These are phyloP conservation scores for Biscogniauxia sp. DNA, from an alignment of 2,329 filamentous ascomycete genomes.

Conservation along the genomic window DNA sequence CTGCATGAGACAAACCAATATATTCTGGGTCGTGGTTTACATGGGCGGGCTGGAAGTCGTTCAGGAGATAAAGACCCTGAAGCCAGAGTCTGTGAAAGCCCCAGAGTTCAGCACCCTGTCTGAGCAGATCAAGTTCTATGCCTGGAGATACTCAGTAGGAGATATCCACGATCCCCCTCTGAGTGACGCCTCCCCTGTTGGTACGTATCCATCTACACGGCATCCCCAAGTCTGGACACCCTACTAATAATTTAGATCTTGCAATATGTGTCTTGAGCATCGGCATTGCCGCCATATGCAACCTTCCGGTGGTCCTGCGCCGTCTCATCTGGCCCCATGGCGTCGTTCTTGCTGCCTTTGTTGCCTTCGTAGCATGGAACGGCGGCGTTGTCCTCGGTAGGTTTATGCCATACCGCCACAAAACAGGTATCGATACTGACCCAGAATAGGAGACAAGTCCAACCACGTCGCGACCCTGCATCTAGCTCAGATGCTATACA, in stretches of 20 bases:
- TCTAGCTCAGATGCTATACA: constrained; percentile 88
- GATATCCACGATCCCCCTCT: constrained; percentile 56
- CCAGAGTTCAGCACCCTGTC: constrained; percentile 32
- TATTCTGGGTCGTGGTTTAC: constrained; percentile 89
- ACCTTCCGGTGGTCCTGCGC: constrained; percentile 44
- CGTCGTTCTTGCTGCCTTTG: constrained; percentile 65
- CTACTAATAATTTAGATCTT: constrained; percentile 42
- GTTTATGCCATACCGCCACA: constrained; percentile 10
- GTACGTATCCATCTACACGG: constrained; percentile 35
- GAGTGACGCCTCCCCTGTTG: constrained; percentile 46
- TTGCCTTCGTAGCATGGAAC: constrained; percentile 78
- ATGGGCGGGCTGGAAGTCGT: constrained; percentile 62
- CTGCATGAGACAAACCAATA: constrained; percentile 87
- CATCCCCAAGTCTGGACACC: not conserved
- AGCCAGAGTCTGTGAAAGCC: constrained; percentile 30
- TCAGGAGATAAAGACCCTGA: constrained; percentile 47
- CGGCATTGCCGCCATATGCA: constrained; percentile 52
- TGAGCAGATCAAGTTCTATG: constrained; percentile 38
- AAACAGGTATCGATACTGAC: constrained; percentile 23
- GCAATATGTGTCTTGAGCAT: constrained; percentile 62
- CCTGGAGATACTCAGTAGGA: constrained; percentile 46
- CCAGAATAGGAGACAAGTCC: constrained; percentile 73
- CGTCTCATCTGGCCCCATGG: constrained; percentile 57
- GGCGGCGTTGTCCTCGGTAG: constrained; percentile 85
- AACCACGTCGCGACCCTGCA: constrained; percentile 91